Base-by-base conservation (phyloP, 2,329 filamentous ascomycete genomes). In the Phialophora tarda region DNA sequence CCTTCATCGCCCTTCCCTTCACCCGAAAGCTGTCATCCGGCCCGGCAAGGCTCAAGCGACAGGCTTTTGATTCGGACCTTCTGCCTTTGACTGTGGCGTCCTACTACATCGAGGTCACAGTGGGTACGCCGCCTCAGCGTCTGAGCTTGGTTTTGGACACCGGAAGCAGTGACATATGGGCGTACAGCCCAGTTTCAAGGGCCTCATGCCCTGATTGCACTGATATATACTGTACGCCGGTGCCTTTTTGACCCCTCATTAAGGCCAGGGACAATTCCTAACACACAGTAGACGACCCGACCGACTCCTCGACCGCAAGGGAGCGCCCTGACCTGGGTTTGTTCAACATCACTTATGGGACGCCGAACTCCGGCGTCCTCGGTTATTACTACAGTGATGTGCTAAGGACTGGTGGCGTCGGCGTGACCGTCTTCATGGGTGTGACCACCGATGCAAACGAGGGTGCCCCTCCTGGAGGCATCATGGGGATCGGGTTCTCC, bases 101-200 rank as follows among this genome's bases (percentile, higher is more conserved):
- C 6, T 90, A 90, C 75, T 88, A 85, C 71, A 80, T 87, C 70
- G 89, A 89, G 75, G 41, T 70, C 23, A 62, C 44, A 8, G 50
- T 70, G 23, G 66, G 68, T 32, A 70, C 53, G 24, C 68, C 68
- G n/a, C 63, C 66, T n/a, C 68, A 70, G 50, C 14, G 51, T 12
- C 24, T 69, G 23, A 53, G 24, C 32, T 48, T 70, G 23, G 48
- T 63, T 34, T 23, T 70, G 26, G 68, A 70, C 59, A 70, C 68
- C n/a, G 66, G 66, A 26, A 66, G 63, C 34, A 63, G 59, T 48
- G 63, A 70, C 21, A 51, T 62, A 17, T 67, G 62, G 60, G 60
- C 58, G 30, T 64, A 60, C 28, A 48, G 26, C 51, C 57, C 53
- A n/a, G n/a, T 17, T 4, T 30, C 55, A 14, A 23, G 28, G 8